Evolutionary conservation across 2,329 filamentous ascomycete genomes (phyloP).

Genomic region (Davidsoniella eucalypti): DNA sequence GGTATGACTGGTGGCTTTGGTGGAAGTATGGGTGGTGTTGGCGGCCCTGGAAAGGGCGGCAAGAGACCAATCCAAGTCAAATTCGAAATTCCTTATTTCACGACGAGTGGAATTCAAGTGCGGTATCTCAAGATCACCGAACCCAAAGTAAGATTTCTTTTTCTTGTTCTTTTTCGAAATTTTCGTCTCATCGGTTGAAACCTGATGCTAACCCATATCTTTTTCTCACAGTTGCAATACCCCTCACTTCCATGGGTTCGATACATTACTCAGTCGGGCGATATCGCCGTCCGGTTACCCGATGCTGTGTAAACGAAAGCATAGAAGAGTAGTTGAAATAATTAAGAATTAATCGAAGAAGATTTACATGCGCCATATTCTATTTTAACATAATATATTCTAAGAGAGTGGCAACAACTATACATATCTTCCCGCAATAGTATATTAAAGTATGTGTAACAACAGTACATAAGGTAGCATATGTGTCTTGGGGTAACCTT

Average conservation of each 20-base stretch:
- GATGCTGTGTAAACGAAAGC: conserved; percentile 50
- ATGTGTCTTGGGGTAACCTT: too few relatives aligned
- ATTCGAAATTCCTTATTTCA: conserved; percentile 99
- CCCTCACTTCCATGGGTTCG: conserved; percentile 93
- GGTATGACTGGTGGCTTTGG: conserved; percentile 97
- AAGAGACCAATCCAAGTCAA: conserved; percentile 98
- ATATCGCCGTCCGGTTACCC: conserved; percentile 89
- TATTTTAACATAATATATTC: not conserved
- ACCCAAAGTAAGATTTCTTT: conserved; percentile 61
- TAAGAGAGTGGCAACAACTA: not conserved
- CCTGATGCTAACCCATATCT: conserved; percentile 4
- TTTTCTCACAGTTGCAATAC: conserved; percentile 64
- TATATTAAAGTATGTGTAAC: too few relatives aligned
- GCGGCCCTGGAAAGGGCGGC: conserved; percentile 58
- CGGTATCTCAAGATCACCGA: conserved; percentile 98
- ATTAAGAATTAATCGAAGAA: not conserved
- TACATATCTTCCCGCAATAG: not conserved
- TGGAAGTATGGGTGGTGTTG: conserved; percentile 86
- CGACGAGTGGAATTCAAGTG: conserved; percentile 97
- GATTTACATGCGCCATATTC: not conserved
- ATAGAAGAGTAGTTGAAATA: not conserved
- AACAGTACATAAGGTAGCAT: too few relatives aligned
- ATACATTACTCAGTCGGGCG: conserved; percentile 95
- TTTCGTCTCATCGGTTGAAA: not conserved
- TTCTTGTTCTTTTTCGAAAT: not conserved